Evolutionary conservation across 768 basidiomycete genomes (phyloP).

Genomic region (Tulasnella sp.): DNA sequence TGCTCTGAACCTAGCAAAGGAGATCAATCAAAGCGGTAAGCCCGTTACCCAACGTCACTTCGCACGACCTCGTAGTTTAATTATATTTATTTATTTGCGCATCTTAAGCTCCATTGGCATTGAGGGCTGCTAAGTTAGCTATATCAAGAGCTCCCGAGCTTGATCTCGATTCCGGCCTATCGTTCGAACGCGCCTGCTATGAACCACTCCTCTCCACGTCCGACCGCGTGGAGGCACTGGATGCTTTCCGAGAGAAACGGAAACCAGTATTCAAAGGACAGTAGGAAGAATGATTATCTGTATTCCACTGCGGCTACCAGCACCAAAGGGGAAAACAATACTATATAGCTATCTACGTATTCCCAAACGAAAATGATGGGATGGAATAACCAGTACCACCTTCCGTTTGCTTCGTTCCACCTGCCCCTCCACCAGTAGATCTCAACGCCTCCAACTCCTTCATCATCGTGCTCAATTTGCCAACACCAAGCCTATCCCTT

Average conservation of each 20-base stretch:
- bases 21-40: slow-evolving; percentile 59
- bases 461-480: slow-evolving; percentile 74
- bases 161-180: slow-evolving; percentile 79
- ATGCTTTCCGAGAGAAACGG: slow-evolving; percentile 80
- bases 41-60: neutral
- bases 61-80: neutral
- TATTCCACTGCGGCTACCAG: neutral
- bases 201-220: slow-evolving; percentile 62
- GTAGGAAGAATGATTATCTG: slow-evolving; percentile 28
- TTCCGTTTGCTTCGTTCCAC: neutral
- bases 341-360: neutral
- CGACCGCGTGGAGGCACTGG: slow-evolving; percentile 74
- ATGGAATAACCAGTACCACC: neutral
- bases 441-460: slow-evolving; percentile 64
- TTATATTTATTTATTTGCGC: neutral
- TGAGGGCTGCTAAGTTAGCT: slow-evolving; percentile 80
- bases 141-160: slow-evolving; percentile 73
- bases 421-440: neutral
- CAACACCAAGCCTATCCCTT: slow-evolving; percentile 51
- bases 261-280: slow-evolving; percentile 71
- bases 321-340: neutral
- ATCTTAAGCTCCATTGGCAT: slow-evolving; percentile 65
- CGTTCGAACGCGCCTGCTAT: slow-evolving; percentile 81
- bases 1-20: slow-evolving; percentile 56
- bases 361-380: slow-evolving; percentile 1